A percentile compares a stretch with the other conserved stretches of the same genome.
Evolutionary conservation across 257 asterid species (phyloP).

Genomic region (Solanum habrochaites): DNA sequence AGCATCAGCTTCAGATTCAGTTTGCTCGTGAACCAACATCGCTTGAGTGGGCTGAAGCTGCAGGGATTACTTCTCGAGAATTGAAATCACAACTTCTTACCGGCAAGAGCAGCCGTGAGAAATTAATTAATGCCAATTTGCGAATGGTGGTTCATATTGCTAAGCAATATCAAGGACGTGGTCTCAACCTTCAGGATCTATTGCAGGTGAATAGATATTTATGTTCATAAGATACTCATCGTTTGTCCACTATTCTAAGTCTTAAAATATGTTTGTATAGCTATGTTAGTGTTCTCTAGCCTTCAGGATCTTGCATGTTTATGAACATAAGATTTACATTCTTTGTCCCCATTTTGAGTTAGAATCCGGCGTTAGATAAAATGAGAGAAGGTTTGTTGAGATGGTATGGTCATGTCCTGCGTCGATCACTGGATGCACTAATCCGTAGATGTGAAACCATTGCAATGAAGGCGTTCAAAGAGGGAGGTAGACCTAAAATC

Average conservation of each 20-base stretch:
- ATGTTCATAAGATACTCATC: neutral
- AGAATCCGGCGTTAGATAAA: neutral
- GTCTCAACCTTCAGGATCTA: conserved; percentile 74
- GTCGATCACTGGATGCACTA: neutral
- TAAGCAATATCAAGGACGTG: conserved; percentile 82
- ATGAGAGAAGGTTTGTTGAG: neutral
- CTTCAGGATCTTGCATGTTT: neutral
- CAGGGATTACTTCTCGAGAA: conserved; percentile 42
- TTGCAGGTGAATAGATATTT: conserved; percentile 51
- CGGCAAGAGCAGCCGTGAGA: conserved; percentile 65
- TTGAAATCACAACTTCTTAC: conserved; percentile 45
- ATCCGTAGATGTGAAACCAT: neutral
- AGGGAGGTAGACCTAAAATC: neutral
- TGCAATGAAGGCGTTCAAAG: neutral
- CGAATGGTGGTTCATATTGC: conserved; percentile 93
- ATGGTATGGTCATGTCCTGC: neutral
- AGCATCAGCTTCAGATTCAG: conserved; percentile 36
- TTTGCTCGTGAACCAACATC: conserved; percentile 69
- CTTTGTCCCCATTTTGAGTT: neutral
- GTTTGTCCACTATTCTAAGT: neutral
- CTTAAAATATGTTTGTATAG: neutral
- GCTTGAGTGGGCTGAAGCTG: conserved; percentile 77
- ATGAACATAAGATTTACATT: neutral
- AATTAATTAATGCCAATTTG: conserved; percentile 72
- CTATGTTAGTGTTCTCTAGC: neutral